Evolutionary conservation across 1,284 basidiomycete genomes (phyloP).

Genomic region (Fereydounia khargensis): DNA sequence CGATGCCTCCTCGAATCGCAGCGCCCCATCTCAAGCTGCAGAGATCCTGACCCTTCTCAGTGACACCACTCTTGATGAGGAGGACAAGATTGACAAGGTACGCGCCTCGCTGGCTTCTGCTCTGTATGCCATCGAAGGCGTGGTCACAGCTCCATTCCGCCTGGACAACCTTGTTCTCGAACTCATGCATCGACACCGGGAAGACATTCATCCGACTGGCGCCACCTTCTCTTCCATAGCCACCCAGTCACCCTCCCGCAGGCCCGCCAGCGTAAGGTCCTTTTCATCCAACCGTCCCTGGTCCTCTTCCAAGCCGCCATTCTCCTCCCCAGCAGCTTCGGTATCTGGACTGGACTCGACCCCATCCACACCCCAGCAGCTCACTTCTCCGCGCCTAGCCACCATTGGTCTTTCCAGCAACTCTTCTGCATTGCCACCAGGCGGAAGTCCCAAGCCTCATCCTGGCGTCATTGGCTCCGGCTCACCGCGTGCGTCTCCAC

Average conservation of each 20-base stretch:
- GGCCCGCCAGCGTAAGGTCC: conserved; percentile 35
- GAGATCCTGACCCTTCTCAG: conserved; percentile 37
- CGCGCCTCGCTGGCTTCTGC: conserved; percentile 26
- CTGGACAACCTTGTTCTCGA: conserved; percentile 45
- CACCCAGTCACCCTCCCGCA: conserved; percentile 24
- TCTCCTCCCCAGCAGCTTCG: conserved; percentile 23
- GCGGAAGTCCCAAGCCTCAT: conserved; percentile 21
- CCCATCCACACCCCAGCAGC: conserved; percentile 6
- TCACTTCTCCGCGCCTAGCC: conserved; percentile 21
- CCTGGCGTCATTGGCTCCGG: conserved; percentile 42
- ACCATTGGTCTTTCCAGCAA: background rate
- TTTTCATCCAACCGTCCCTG: conserved; percentile 38
- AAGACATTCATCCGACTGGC: conserved; percentile 38
- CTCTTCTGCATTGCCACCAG: too few species aligned
- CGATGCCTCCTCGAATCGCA: too few species aligned
- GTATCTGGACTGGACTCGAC: conserved; percentile 7
- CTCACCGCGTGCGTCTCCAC: conserved; percentile 38
- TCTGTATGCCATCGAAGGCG: conserved; percentile 31
- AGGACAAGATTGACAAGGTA: conserved; percentile 45
- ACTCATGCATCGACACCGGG: conserved; percentile 46
- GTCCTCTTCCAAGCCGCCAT: conserved; percentile 33
- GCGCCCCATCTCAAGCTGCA: too few species aligned
- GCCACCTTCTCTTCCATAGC: conserved; percentile 23
- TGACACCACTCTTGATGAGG: conserved; percentile 32
- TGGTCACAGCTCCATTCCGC: conserved; percentile 25